Base-by-base conservation (phyloP, 106 monocot genomes). In the Acanthochlamys bracteata region DNA sequence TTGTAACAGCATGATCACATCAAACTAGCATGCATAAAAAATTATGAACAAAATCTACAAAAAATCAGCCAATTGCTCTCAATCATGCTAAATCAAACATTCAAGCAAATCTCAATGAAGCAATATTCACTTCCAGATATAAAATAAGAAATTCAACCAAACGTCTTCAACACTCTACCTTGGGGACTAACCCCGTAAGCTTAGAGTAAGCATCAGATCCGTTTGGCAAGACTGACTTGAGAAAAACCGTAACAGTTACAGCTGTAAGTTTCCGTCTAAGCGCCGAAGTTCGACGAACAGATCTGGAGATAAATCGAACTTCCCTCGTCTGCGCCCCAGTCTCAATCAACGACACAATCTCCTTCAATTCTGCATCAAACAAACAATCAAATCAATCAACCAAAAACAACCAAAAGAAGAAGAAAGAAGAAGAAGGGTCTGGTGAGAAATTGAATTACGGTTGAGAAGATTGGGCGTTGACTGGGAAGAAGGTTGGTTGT, bases 271-370 rank as follows among this genome's bases (percentile, higher is more conserved):
- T 82, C 33, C 78, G 73, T 41, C 96, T 88, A 24, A 91, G 76
- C 72, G 76, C 71, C 24, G 88, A 70, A 22, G 96, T 98, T 57
- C 85, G 87, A 64, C 96, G 96, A 22, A 98, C 83, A 26, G 96
- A 88, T 24, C 96, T 70, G 9, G 77, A 72, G 69, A 98, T 88
- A 68, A 80, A 78, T 21, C 96, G 82, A 45, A 88, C 85, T 85
- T 98, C 96, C 78, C 91, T 91, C 57, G 74, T 24, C 52, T 85
- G 80, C 13, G 91, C 85, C 24, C 91, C 96, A 0, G 76, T 75
- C 70, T 91, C 91, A 60, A 98, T 85, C 78, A 98, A 41, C 55
- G 76, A 59, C 0, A 79, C 78, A 43, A 91, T 88, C 76, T 98
- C 91, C 81, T 91, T 98, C 85, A 91, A 73, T 84, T 84, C 95